Conservation (phyloP, 2,329 filamentous ascomycete species). For the Exophiala xenobiotica region DNA sequence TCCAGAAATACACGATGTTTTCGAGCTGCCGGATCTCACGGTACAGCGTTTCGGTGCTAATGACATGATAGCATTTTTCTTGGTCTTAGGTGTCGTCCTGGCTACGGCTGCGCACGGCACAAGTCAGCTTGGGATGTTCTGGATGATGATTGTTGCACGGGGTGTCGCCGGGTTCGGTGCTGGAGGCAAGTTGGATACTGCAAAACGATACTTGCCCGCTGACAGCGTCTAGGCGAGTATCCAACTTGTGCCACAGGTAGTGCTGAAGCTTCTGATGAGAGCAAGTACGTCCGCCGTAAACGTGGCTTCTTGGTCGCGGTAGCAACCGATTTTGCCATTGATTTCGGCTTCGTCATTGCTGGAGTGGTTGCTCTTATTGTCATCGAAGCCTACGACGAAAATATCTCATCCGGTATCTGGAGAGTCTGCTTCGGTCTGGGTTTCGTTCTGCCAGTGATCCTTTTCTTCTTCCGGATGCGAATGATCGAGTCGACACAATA, state of each 20-base stretch:
- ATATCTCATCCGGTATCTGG: conserved; percentile 74
- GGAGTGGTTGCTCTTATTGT: conserved; percentile 72
- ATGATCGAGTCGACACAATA: conserved; percentile 78
- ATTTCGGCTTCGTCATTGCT: conserved; percentile 78
- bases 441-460: conserved; percentile 69
- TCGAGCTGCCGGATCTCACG: too few relatives aligned
- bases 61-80: too few relatives aligned
- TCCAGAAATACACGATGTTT: too few relatives aligned
- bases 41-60: too few relatives aligned
- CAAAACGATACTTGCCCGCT: conserved; percentile 33
- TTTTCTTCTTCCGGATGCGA: conserved; percentile 69
- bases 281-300: conserved; percentile 77
- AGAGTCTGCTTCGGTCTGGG: conserved; percentile 78
- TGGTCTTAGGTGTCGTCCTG: conserved; percentile 49
- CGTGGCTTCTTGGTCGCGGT: conserved; percentile 83
- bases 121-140: conserved; percentile 45
- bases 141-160: conserved; percentile 65
- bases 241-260: conserved; percentile 71
- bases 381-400: conserved; percentile 57
- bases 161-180: conserved; percentile 66
- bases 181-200: conserved; percentile 33
- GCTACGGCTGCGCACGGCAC: conserved; percentile 48
- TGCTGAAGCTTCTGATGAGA: conserved; percentile 78
- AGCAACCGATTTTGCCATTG: conserved; percentile 80
- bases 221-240: conserved; percentile 39